Evolutionary conservation across 2,329 filamentous ascomycete genomes (phyloP).

Genomic region (Pestalotiopsis sp.): DNA sequence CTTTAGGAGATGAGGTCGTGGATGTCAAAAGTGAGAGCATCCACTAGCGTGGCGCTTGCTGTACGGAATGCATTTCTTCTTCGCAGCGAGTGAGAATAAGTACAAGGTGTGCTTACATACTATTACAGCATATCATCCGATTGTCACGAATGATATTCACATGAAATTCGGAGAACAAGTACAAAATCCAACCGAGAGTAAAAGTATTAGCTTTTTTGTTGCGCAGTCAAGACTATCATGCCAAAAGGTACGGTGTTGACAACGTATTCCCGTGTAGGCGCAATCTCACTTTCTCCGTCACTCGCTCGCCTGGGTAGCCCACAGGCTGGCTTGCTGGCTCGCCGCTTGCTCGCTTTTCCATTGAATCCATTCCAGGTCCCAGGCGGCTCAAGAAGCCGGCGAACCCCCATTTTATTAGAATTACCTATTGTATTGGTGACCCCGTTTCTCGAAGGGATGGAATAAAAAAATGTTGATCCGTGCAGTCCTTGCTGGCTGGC

Average conservation of each 20-base stretch:
- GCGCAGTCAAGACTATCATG: no score
- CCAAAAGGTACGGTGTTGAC: no score
- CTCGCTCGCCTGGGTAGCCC: neutral
- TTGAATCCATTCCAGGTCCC: neutral
- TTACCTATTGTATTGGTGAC: neutral
- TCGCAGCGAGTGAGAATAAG: no score
- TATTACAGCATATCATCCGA: no score
- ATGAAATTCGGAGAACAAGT: no score
- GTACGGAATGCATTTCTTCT: neutral
- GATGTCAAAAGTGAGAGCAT: slow-evolving; percentile 5
- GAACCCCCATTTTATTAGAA: neutral
- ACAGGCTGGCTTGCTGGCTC: neutral
- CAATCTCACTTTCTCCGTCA: no score
- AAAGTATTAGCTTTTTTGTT: no score
- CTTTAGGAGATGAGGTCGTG: slow-evolving; percentile 7
- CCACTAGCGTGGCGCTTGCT: slow-evolving; percentile 4
- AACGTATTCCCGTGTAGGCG: no score
- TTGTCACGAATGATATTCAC: no score
- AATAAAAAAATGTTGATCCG: neutral
- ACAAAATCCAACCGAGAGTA: no score
- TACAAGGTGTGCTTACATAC: no score
- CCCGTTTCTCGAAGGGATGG: neutral
- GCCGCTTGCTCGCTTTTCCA: neutral
- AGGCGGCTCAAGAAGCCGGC: neutral
- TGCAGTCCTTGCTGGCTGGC: neutral